A percentile compares a stretch with the other conserved stretches of the same genome.
These are phyloP conservation scores for Salix brachista DNA, from an alignment of 345 rosid genomes.

Conservation along the genomic window DNA sequence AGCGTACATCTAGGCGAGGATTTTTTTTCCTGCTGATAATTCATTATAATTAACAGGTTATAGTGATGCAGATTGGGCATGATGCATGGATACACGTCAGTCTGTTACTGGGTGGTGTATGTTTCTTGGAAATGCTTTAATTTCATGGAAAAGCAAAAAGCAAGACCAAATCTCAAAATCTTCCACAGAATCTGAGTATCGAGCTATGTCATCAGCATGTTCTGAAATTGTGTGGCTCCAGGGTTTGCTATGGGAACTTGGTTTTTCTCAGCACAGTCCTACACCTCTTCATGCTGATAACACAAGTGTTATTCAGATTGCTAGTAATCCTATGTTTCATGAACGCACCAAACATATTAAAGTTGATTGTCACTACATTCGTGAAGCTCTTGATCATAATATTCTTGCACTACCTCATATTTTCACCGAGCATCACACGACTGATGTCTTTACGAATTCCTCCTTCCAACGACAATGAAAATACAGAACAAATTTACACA, in stretches of 20 bases:
- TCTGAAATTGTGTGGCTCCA: background rate
- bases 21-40: background rate
- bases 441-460: too few species aligned
- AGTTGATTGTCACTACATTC: too few species aligned
- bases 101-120: background rate
- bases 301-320: too few species aligned
- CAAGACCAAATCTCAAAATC: background rate
- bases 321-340: too few species aligned
- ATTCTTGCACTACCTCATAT: too few species aligned
- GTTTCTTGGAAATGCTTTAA: background rate
- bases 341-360: too few species aligned
- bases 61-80: background rate
- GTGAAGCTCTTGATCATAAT: too few species aligned
- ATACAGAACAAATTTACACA: too few species aligned
- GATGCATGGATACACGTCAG: background rate
- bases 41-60: background rate
- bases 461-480: too few species aligned
- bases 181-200: background rate
- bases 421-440: too few species aligned
- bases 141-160: background rate
- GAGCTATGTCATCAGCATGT: background rate
- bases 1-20: background rate
- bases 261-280: too few species aligned
- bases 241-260: background rate
- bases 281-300: too few species aligned